Evolutionary conservation across 225 moss, liverwort and hornwort species (phyloP).

Genomic region (Sphagnum tenellum): DNA sequence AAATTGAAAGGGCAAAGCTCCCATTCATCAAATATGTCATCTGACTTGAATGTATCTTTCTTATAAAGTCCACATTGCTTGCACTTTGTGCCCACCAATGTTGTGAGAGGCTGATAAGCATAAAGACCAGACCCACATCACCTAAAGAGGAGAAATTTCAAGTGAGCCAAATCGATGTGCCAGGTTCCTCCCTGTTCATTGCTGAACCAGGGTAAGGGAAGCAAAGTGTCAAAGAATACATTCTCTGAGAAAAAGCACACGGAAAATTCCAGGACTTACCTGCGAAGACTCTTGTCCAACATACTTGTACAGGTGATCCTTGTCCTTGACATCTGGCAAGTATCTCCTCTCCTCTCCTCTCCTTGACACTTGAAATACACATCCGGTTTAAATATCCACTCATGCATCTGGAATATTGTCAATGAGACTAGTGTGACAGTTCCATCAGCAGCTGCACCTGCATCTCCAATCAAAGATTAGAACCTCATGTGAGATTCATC

Average conservation of each 20-base stretch:
- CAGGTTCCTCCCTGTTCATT: no score
- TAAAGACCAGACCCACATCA: not conserved
- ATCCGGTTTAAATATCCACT: slow-evolving; percentile 75
- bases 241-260: not conserved
- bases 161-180: no score
- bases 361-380: slow-evolving; percentile 69
- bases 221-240: not conserved
- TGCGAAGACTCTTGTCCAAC: slow-evolving; percentile 83
- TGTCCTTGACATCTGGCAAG: slow-evolving; percentile 66
- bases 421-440: slow-evolving; percentile 77
- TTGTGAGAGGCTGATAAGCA: slow-evolving; percentile 70
- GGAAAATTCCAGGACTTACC: slow-evolving; percentile 19
- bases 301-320: slow-evolving; percentile 52
- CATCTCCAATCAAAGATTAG: no score
- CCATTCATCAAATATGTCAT: slow-evolving; percentile 70
- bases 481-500: no score
- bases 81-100: slow-evolving; percentile 67
- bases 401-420: slow-evolving; percentile 69
- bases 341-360: slow-evolving; percentile 51
- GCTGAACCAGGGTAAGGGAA: no score
- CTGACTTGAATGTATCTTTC: slow-evolving; percentile 57
- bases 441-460: slow-evolving; percentile 82
- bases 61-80: slow-evolving; percentile 92
- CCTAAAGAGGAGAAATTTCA: not conserved
- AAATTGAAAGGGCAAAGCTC: slow-evolving; percentile 86